Conservation (phyloP, 164 flowering plant species). For the Stephania japonica region DNA sequence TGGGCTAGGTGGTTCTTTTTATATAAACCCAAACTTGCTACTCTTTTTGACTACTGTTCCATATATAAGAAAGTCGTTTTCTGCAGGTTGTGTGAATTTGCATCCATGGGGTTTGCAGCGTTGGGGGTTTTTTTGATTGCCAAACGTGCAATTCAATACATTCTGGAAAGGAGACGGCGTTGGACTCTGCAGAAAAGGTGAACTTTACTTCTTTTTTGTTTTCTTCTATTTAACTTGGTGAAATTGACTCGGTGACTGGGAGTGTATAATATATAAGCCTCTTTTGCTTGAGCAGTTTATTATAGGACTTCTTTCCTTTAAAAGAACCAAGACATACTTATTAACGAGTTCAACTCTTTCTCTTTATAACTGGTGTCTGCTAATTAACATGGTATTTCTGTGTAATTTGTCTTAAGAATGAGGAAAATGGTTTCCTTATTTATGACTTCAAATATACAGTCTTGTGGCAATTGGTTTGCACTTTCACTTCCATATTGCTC, state of each 20-base stretch:
- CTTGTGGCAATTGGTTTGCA: not conserved
- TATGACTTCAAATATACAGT: not conserved
- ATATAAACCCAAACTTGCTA: not conserved
- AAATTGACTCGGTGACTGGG: not conserved
- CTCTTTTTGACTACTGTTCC: constrained; percentile 1
- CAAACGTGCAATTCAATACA: constrained; percentile 56
- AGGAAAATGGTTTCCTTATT: not conserved
- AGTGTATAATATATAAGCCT: not conserved
- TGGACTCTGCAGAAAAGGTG: constrained; percentile 71
- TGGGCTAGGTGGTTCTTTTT: constrained; percentile 70
- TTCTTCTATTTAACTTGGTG: not conserved
- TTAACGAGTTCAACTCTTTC: not conserved
- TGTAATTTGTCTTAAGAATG: not conserved
- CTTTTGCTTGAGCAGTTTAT: not conserved
- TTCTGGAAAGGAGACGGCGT: constrained; percentile 73
- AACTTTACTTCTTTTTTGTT: not conserved
- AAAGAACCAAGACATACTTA: not conserved
- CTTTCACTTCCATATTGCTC: not conserved
- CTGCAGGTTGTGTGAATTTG: constrained; percentile 79
- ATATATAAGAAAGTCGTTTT: constrained; percentile 2
- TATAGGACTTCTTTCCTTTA: not conserved
- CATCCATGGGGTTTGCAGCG: constrained; percentile 72
- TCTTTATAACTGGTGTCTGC: not conserved
- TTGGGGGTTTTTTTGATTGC: constrained; percentile 75
- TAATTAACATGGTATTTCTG: not conserved